These are phyloP conservation scores for Ophiostoma australiae DNA, from an alignment of 2,329 filamentous ascomycete genomes.

Conservation along the genomic window DNA sequence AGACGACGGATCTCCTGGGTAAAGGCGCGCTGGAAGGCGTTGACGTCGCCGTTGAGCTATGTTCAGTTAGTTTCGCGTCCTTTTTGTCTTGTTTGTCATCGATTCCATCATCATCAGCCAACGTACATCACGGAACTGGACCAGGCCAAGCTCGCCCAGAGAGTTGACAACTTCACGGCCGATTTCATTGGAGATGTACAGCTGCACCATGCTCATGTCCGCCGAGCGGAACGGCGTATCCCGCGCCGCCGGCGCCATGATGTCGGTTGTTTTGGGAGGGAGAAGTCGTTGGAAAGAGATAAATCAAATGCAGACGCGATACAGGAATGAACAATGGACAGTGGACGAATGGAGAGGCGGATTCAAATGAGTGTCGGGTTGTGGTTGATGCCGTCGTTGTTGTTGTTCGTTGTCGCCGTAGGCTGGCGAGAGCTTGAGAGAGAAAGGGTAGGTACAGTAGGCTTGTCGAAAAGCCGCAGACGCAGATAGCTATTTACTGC, in stretches of 20 bases:
- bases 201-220: slow-evolving; percentile 99
- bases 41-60: slow-evolving; percentile 86
- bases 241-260: slow-evolving; percentile 60
- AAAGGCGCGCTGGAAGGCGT: slow-evolving; percentile 93
- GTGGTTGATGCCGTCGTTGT: slow-evolving; percentile 8
- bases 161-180: slow-evolving; percentile 96
- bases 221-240: slow-evolving; percentile 99
- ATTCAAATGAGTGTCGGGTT: slow-evolving; percentile 15
- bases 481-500: slow-evolving; percentile 21
- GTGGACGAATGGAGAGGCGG: slow-evolving; percentile 1
- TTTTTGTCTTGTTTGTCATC: background rate
- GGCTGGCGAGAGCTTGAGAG: slow-evolving; percentile 22
- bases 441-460: slow-evolving; percentile 2
- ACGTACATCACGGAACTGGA: slow-evolving; percentile 94
- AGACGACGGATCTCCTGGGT: slow-evolving; percentile 95
- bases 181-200: slow-evolving; percentile 99
- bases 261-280: slow-evolving; percentile 29
- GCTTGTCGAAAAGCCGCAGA: slow-evolving; percentile 20
- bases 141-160: slow-evolving; percentile 88
- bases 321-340: background rate
- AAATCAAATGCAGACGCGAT: background rate
- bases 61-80: slow-evolving; percentile 23
- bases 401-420: slow-evolving; percentile 21
- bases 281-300: background rate
- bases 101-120: background rate